These are phyloP conservation scores for Metschnikowia aberdeeniae DNA, from an alignment of 805 yeast genomes.

Conservation along the genomic window DNA sequence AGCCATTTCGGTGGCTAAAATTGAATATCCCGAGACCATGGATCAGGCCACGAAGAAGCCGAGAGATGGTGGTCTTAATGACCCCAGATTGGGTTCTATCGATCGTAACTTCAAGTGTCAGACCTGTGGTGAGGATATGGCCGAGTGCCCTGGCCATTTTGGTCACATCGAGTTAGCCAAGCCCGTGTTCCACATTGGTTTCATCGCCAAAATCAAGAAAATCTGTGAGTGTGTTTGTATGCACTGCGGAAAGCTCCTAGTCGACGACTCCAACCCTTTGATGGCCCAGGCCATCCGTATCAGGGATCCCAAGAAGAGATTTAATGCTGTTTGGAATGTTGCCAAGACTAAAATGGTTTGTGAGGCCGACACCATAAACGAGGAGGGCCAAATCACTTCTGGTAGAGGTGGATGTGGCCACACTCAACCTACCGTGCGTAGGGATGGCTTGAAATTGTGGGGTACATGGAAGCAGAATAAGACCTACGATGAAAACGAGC, in stretches of 20 bases:
- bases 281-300: conserved; percentile 87
- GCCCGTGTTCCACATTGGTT: conserved; percentile 98
- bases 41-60: conserved; percentile 94
- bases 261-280: conserved; percentile 77
- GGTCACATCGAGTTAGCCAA: conserved; percentile 98
- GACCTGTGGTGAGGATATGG: conserved; percentile 99
- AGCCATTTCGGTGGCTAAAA: conserved; percentile 96
- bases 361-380: conserved; percentile 78
- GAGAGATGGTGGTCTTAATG: conserved; percentile 94
- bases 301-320: conserved; percentile 91
- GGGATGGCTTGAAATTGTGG: conserved; percentile 92
- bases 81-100: conserved; percentile 94
- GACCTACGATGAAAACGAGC: conserved; percentile 75
- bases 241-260: conserved; percentile 93
- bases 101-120: conserved; percentile 97
- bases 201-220: conserved; percentile 88
- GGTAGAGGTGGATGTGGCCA: conserved; percentile 98
- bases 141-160: conserved; percentile 98
- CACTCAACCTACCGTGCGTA: conserved; percentile 90
- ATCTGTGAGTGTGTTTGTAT: conserved; percentile 95
- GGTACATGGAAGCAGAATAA: conserved; percentile 98
- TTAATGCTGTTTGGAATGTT: conserved; percentile 92
- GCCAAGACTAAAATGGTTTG: conserved; percentile 93
- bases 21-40: conserved; percentile 99
- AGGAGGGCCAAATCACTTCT: conserved; percentile 45